Conservation (phyloP, 495 filamentous ascomycete genomes). For the Hypoxylon crocopeplum region DNA sequence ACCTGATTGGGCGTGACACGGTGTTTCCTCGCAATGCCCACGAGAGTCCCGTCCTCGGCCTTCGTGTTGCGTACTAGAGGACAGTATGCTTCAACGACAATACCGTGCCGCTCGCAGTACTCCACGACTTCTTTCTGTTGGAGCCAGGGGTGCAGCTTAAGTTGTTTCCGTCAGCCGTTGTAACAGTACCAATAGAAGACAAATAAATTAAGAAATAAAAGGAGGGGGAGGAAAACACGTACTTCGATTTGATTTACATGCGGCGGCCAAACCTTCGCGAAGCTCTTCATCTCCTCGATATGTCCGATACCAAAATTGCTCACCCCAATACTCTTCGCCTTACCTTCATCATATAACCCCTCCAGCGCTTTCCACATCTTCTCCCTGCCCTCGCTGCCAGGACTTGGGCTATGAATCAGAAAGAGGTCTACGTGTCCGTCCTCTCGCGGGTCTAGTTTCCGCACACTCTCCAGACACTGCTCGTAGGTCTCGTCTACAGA, state of each 20-base stretch:
- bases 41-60: slow-evolving; percentile 38
- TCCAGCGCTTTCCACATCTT: slow-evolving; percentile 73
- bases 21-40: slow-evolving; percentile 39
- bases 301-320: slow-evolving; percentile 71
- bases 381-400: slow-evolving; percentile 59
- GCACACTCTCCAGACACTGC: slow-evolving; percentile 64
- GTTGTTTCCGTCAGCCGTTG: no score
- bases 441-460: slow-evolving; percentile 61
- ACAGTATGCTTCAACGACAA: slow-evolving; percentile 68
- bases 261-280: slow-evolving; percentile 68
- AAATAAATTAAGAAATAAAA: no score
- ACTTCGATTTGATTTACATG: slow-evolving; percentile 74
- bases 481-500: slow-evolving; percentile 65
- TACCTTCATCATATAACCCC: slow-evolving; percentile 62
- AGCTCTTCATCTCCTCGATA: slow-evolving; percentile 67
- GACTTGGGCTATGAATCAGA: slow-evolving; percentile 68
- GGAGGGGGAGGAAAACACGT: slow-evolving; percentile 10
- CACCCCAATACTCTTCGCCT: slow-evolving; percentile 69
- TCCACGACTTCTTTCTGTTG: slow-evolving; percentile 66
- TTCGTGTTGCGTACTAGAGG: slow-evolving; percentile 38
- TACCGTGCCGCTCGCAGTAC: slow-evolving; percentile 64
- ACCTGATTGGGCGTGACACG: slow-evolving; percentile 49
- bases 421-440: slow-evolving; percentile 75
- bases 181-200: no score
- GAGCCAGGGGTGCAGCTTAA: slow-evolving; percentile 69